These are phyloP conservation scores for Pycnococcus provasolii DNA, from an alignment of 139 green algal genomes.

Conservation along the genomic window DNA sequence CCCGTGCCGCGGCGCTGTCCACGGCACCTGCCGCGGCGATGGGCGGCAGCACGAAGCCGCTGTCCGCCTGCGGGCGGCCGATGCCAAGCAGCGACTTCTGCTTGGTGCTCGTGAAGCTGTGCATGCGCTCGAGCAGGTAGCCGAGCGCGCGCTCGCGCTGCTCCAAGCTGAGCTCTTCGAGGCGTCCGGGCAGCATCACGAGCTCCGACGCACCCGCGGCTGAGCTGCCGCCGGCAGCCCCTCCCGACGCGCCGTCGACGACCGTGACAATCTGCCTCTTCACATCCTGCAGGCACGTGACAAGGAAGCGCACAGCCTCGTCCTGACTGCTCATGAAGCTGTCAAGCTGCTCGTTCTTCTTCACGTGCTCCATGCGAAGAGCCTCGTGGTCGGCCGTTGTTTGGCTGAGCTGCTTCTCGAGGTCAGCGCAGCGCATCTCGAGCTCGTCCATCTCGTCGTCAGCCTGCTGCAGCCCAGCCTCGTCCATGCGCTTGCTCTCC, in stretches of 20 bases:
- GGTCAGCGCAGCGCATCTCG: neutral
- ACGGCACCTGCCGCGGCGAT: neutral
- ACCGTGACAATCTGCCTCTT: constrained; percentile 19
- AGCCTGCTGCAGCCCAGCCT: neutral
- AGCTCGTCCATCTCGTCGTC: constrained; percentile 14
- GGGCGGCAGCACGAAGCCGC: neutral
- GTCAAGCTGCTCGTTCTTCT: constrained; percentile 10
- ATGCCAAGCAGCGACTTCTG: constrained; percentile 1
- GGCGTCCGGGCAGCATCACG: constrained; percentile 4
- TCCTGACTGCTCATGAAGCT: constrained; percentile 8
- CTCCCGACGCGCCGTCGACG: neutral
- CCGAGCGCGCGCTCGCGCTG: constrained; percentile 17
- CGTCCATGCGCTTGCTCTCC: constrained; percentile 1
- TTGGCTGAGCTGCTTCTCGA: neutral
- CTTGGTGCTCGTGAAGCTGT: constrained; percentile 4
- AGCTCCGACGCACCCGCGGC: constrained; percentile 1
- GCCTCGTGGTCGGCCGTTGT: neutral
- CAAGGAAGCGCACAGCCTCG: constrained; percentile 9
- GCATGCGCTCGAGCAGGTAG: constrained; percentile 10
- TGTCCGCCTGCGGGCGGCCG: neutral
- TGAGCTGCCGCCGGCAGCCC: neutral
- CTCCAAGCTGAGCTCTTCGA: constrained; percentile 22
- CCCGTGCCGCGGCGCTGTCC: too few species aligned
- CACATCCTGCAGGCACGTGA: constrained; percentile 18
- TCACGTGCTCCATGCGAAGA: constrained; percentile 8